Conservation (phyloP, 2,329 filamentous ascomycete genomes). For the Calonectria hongkongensis region DNA sequence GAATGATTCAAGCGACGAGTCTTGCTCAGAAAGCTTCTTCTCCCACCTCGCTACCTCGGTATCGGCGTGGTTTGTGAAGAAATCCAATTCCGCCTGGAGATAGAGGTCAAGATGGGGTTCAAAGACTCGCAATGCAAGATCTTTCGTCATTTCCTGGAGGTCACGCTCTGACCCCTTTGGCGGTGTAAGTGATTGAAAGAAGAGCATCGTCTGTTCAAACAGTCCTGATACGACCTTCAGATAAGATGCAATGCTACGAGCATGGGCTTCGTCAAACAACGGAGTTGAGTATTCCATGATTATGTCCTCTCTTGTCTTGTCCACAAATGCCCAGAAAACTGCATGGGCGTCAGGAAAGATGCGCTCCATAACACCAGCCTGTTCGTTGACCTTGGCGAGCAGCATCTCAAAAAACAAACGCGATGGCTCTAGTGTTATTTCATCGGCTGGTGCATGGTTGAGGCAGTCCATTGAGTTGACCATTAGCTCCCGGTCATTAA, state of each 20-base stretch:
- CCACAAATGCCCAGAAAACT: conserved; percentile 86
- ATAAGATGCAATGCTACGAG: conserved; percentile 83
- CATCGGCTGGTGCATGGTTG: conserved; percentile 78
- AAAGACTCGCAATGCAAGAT: conserved; percentile 83
- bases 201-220: conserved; percentile 89
- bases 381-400: conserved; percentile 86
- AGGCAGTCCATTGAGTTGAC: conserved; percentile 87
- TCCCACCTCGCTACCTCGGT: conserved; percentile 90
- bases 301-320: conserved; percentile 89
- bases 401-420: conserved; percentile 87
- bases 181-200: conserved; percentile 82
- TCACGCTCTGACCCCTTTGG: conserved; percentile 77
- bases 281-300: conserved; percentile 90
- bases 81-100: conserved; percentile 91
- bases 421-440: conserved; percentile 86
- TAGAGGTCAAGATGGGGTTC: conserved; percentile 97
- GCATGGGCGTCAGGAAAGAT: conserved; percentile 84
- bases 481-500: conserved; percentile 82
- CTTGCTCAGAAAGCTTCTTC: conserved; percentile 91
- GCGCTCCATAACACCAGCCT: conserved; percentile 85
- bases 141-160: conserved; percentile 79
- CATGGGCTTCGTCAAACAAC: conserved; percentile 91
- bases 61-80: conserved; percentile 86
- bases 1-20: conserved; percentile 92
- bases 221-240: conserved; percentile 90